Evolutionary conservation across 129 eudicot species (phyloP).

Genomic region (Artemisia annua): DNA sequence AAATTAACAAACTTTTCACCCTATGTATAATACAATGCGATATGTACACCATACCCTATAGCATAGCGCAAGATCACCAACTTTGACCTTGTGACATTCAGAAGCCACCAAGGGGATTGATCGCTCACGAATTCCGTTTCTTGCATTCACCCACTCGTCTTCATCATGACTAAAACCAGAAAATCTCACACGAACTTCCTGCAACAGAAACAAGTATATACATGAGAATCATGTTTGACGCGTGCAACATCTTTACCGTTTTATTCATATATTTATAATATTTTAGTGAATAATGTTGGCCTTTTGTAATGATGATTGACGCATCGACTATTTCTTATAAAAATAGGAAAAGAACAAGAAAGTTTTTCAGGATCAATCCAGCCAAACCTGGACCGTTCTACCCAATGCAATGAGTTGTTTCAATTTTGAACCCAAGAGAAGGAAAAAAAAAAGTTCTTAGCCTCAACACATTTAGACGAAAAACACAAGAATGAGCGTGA

Average conservation of each 20-base stretch:
- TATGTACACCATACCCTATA: constrained; percentile 51
- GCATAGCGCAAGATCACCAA: constrained; percentile 82
- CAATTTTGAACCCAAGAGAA: no score
- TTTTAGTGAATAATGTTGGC: no score
- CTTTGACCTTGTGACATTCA: constrained; percentile 72
- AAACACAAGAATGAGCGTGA: no score
- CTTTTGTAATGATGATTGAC: no score
- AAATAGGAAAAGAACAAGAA: no score
- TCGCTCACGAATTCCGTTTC: constrained; percentile 69
- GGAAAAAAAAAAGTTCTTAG: no score
- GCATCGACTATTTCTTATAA: no score
- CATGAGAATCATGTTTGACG: neutral
- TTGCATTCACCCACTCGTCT: constrained; percentile 94
- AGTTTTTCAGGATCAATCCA: no score
- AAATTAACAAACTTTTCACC: neutral
- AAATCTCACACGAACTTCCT: constrained; percentile 94
- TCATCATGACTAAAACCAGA: constrained; percentile 77
- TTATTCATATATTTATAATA: no score
- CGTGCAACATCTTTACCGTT: neutral
- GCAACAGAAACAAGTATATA: constrained; percentile 15
- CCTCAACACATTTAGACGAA: no score
- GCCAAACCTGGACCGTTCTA: no score
- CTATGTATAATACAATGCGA: neutral
- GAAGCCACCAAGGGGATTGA: constrained; percentile 86
- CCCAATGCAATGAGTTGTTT: no score